Evolutionary conservation across 192 early-diverging fungal species (phyloP).

Genomic region (Lunasporangiospora selenospora): DNA sequence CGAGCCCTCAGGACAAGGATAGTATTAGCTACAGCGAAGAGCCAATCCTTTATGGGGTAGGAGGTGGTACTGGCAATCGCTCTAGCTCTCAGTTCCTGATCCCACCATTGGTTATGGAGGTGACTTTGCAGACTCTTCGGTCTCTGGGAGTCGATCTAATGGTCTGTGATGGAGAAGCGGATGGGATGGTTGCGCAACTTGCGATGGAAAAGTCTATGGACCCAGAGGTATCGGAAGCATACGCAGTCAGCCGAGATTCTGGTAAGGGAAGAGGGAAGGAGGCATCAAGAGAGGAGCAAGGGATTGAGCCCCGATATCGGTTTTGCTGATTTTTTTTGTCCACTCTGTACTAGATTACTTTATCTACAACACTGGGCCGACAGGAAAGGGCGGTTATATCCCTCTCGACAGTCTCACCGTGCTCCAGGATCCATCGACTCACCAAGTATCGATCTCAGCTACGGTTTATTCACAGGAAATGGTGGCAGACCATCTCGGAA

Average conservation of each 20-base stretch:
- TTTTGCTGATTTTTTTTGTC: neutral
- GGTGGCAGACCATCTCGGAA: slow-evolving; percentile 42
- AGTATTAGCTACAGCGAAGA: slow-evolving; percentile 16
- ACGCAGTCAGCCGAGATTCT: slow-evolving; percentile 57
- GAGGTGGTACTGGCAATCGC: slow-evolving; percentile 19
- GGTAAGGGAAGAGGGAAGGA: too few species aligned
- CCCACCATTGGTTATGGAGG: slow-evolving; percentile 55
- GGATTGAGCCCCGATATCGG: too few species aligned
- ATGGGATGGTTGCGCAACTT: slow-evolving; percentile 48
- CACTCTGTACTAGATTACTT: slow-evolving; percentile 44
- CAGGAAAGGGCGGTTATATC: slow-evolving; percentile 51
- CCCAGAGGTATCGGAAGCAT: slow-evolving; percentile 34
- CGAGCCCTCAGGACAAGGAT: too few species aligned
- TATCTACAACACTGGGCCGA: slow-evolving; percentile 47
- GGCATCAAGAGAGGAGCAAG: too few species aligned
- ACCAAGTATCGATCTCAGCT: slow-evolving; percentile 24
- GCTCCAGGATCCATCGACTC: neutral
- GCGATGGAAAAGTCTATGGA: slow-evolving; percentile 43
- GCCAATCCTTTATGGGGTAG: neutral
- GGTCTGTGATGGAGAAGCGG: slow-evolving; percentile 55
- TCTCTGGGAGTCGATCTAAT: slow-evolving; percentile 42
- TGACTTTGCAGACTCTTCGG: slow-evolving; percentile 46
- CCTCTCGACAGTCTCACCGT: slow-evolving; percentile 53
- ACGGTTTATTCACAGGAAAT: slow-evolving; percentile 45
- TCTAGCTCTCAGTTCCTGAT: slow-evolving; percentile 49